Evolutionary conservation across 1,284 basidiomycete genomes (phyloP).

Genomic region (Lentinus polychrous): DNA sequence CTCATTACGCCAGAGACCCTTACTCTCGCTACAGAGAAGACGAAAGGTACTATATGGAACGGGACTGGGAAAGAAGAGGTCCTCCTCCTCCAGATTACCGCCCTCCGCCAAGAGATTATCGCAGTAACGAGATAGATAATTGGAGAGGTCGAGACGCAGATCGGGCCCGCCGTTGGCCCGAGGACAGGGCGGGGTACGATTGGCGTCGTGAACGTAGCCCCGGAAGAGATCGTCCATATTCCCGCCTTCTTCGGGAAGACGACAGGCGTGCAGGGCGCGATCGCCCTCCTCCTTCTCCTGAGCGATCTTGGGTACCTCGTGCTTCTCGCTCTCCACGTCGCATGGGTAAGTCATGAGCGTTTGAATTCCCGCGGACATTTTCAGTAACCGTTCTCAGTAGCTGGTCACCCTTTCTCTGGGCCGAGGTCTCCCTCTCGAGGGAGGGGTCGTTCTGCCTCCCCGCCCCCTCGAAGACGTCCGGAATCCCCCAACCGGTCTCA

Average conservation of each 20-base stretch:
- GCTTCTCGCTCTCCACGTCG: slow-evolving; percentile 23
- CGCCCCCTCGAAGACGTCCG: slow-evolving; percentile 10
- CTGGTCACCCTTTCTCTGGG: not conserved
- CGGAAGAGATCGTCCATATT: slow-evolving; percentile 8
- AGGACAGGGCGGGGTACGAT: slow-evolving; percentile 14
- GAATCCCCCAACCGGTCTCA: slow-evolving; percentile 8
- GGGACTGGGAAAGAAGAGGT: slow-evolving; percentile 20
- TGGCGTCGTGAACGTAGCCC: slow-evolving; percentile 11
- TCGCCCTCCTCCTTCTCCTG: slow-evolving; percentile 13
- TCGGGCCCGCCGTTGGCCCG: slow-evolving; percentile 2
- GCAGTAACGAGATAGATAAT: slow-evolving; percentile 11
- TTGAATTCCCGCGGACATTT: not conserved
- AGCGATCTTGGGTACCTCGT: slow-evolving; percentile 19
- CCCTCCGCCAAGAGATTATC: slow-evolving; percentile 9
- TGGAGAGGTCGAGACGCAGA: slow-evolving; percentile 13
- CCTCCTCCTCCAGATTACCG: slow-evolving; percentile 12
- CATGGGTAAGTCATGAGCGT: slow-evolving; percentile 18
- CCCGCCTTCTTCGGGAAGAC: slow-evolving; percentile 9
- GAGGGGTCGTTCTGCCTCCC: slow-evolving; percentile 16
- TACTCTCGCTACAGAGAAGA: slow-evolving; percentile 19
- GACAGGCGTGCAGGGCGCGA: slow-evolving; percentile 16
- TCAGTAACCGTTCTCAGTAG: no score
- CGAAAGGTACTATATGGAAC: slow-evolving; percentile 16
- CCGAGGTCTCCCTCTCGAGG: slow-evolving; percentile 6
- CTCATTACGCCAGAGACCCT: slow-evolving; percentile 11